Evolutionary conservation across 2,329 filamentous ascomycete species (phyloP), one percentile per base, ranked within the genome.

Genomic region (Trichoderma semiorbis): DNA sequence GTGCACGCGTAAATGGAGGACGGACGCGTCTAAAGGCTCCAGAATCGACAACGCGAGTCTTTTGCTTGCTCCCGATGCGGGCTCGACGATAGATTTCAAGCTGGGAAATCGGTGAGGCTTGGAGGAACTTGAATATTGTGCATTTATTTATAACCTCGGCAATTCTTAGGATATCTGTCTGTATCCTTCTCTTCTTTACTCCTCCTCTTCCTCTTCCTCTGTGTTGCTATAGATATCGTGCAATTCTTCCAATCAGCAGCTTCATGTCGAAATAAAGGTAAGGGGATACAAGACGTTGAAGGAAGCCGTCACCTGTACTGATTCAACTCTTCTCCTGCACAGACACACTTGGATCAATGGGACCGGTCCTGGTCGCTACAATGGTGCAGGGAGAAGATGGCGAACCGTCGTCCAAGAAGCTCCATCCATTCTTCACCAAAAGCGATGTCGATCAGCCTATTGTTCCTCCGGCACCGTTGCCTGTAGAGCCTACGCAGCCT

Each of bases 361-460:
- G 82, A 79, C 79, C 82, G 55, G 76, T 83, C 57, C 75, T 82
- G 71, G 78, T 84, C 69, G 79, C 80, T 75, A 81, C 78, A 63
- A 88, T 88, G 86, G 79, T 80, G 74, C 81, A 81, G 69, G 80
- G 81, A 76, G 80, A 77, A 70, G 74, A 79, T 67, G 77, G 76
- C 72, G 81, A 81, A 69, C 76, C 78, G 11, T 73, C 77, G 50
- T 75, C 77, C 28, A 85, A 83, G 76, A 87, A 86, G 74, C 76
- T 89, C 47, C 88, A 89, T 74, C 87, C 88, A 21, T 88, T 89
- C 79, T 89, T 89, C 76, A 76, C 80, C 50, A 80, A 79, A 70
- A 71, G 61, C 7, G 72, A 78, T 60, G 28, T 71, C 67, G 57
- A 69, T 2, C 57, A 53, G 24, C 68, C 72, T 32, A 72, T 75